Evolutionary conservation across 2,329 filamentous ascomycete genomes (phyloP).

Genomic region (Karstenula rhodostoma): DNA sequence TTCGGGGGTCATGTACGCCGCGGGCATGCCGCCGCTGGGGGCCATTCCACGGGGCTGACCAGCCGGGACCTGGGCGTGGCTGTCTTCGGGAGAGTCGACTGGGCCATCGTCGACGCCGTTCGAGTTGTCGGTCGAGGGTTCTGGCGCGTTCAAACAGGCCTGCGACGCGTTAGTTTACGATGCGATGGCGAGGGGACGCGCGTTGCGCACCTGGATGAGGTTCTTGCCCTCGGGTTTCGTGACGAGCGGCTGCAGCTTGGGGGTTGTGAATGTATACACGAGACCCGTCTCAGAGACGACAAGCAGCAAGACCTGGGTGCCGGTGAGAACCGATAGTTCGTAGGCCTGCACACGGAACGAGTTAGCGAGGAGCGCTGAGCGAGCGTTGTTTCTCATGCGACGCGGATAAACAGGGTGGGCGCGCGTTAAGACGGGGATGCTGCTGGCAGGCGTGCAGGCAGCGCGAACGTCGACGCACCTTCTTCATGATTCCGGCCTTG

Average conservation of each 20-base stretch:
- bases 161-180: conserved; percentile 56
- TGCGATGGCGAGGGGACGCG: conserved; percentile 16
- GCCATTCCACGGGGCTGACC: conserved; percentile 73
- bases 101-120: conserved; percentile 61
- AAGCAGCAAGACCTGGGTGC: conserved; percentile 94
- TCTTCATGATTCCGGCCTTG: conserved; percentile 99
- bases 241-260: conserved; percentile 96
- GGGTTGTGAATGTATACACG: conserved; percentile 98
- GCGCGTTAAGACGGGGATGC: conserved; percentile 32
- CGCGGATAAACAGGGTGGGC: conserved; percentile 31
- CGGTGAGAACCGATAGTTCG: conserved; percentile 94
- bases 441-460: conserved; percentile 22
- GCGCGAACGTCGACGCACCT: conserved; percentile 68
- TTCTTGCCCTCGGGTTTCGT: conserved; percentile 99
- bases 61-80: conserved; percentile 78
- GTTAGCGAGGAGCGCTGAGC: conserved; percentile 33
- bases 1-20: conserved; percentile 70
- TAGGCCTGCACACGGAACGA: conserved; percentile 73
- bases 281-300: conserved; percentile 97
- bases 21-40: conserved; percentile 69
- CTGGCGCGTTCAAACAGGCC: conserved; percentile 96
- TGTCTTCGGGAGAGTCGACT: conserved; percentile 91
- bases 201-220: conserved; percentile 83
- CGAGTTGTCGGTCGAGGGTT: conserved; percentile 81
- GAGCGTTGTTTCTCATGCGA: conserved; percentile 40